Evolutionary conservation across 2,329 filamentous ascomycete genomes (phyloP).

Genomic region (Dichotomopilus funicola): DNA sequence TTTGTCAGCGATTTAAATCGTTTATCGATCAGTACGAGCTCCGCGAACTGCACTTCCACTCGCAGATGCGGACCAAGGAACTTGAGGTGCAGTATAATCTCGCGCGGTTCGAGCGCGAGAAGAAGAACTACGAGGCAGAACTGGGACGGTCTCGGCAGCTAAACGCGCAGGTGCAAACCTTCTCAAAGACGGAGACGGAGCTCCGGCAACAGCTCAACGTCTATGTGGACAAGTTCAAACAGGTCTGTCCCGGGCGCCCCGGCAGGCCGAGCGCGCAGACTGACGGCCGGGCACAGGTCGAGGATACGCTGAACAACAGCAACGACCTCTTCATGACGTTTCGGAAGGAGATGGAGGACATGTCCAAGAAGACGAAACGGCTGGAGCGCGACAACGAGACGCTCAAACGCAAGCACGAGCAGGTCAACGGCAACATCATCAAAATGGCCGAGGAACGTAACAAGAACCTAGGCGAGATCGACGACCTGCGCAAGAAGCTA

Average conservation of each 20-base stretch:
- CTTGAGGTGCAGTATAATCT: constrained; percentile 90
- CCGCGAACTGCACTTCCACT: constrained; percentile 89
- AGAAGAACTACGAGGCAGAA: constrained; percentile 80
- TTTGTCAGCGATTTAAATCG: constrained; percentile 84
- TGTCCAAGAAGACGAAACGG: constrained; percentile 97
- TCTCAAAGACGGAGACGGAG: constrained; percentile 92
- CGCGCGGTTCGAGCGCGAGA: constrained; percentile 81
- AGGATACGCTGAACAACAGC: constrained; percentile 96
- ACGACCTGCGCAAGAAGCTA: constrained; percentile 76
- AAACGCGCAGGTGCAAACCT: constrained; percentile 86
- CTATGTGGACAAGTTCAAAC: constrained; percentile 99
- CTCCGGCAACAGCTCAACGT: constrained; percentile 92
- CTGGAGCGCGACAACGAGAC: constrained; percentile 94
- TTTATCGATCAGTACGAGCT: constrained; percentile 96
- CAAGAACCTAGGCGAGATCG: constrained; percentile 66
- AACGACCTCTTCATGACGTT: constrained; percentile 97
- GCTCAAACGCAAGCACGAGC: constrained; percentile 86
- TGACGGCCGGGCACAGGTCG: constrained; percentile 56
- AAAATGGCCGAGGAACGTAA: constrained; percentile 94
- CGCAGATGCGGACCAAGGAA: constrained; percentile 87
- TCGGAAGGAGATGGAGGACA: constrained; percentile 98
- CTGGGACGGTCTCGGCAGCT: constrained; percentile 72
- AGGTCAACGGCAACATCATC: constrained; percentile 88
- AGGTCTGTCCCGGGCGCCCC: constrained; percentile 56
- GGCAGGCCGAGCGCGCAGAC: constrained; percentile 22